Percentiles rank a stretch among this genome's conserved stretches.
Conservation (phyloP, 225 moss, liverwort and hornwort genomes). For the Climacium dendroides region DNA sequence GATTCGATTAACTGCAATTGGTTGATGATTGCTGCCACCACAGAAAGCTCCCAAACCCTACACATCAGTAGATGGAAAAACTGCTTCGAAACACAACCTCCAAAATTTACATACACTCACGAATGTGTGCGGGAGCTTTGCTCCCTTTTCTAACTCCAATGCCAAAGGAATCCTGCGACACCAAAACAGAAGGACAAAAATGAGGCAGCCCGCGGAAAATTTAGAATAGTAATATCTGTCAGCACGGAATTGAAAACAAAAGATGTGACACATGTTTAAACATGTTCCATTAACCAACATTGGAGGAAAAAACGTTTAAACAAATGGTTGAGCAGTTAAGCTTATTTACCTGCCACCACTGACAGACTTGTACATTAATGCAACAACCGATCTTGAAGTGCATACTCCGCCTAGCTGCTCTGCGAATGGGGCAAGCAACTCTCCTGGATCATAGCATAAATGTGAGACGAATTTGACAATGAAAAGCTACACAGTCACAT, state of each 20-base stretch:
- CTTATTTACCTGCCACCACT: conserved; percentile 76
- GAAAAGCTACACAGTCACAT: neutral
- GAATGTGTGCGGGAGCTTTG: conserved; percentile 39
- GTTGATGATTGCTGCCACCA: neutral
- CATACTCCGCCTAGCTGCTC: conserved; percentile 47
- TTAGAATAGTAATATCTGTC: neutral
- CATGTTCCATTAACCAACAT: neutral
- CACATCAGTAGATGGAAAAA: conserved; percentile 15
- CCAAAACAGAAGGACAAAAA: neutral
- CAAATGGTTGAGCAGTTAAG: neutral
- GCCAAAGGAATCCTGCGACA: conserved; percentile 49
- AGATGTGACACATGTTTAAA: neutral
- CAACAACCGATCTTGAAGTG: conserved; percentile 47
- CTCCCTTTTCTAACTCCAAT: conserved; percentile 49
- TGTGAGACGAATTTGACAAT: neutral
- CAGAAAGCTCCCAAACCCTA: neutral
- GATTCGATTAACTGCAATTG: neutral
- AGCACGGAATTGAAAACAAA: neutral
- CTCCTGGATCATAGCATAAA: conserved; percentile 36
- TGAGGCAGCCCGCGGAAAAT: neutral
- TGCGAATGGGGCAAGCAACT: conserved; percentile 62
- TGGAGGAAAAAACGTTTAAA: neutral
- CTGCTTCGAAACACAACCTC: conserved; percentile 35
- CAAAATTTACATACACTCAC: conserved; percentile 39
- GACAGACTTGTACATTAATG: conserved; percentile 74